Percentiles rank a stretch among this genome's conserved stretches.
These are phyloP conservation scores for Cordia subcordata DNA, from an alignment of 257 asterid species.

Conservation along the genomic window DNA sequence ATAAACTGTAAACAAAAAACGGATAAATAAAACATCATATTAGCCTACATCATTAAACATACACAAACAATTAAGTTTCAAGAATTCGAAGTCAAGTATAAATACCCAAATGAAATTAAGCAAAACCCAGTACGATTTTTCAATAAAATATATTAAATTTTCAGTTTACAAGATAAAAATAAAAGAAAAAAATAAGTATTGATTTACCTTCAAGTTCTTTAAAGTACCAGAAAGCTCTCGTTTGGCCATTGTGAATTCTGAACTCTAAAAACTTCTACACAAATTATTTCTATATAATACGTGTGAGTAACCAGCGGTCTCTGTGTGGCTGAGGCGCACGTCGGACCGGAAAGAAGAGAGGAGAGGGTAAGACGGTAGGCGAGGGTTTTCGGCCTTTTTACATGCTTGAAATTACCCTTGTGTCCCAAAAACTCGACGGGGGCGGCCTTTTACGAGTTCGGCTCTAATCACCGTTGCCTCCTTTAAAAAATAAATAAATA, in stretches of 20 bases:
- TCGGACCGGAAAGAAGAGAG: not conserved
- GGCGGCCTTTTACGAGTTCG: no score
- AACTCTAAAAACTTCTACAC: not conserved
- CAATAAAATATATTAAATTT: not conserved
- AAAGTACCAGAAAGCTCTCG: constrained; percentile 78
- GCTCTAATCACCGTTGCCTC: no score
- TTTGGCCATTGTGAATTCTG: constrained; percentile 60
- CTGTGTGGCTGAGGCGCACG: not conserved
- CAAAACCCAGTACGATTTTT: not conserved
- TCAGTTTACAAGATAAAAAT: not conserved
- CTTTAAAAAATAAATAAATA: no score
- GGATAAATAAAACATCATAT: constrained; percentile 3
- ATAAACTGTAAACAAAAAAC: constrained; percentile 55
- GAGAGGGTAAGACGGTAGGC: not conserved
- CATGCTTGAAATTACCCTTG: no score
- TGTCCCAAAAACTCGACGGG: no score
- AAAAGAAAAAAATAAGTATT: not conserved
- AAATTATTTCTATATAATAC: not conserved
- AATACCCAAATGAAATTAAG: constrained; percentile 7
- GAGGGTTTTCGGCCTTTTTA: not conserved
- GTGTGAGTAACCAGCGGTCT: not conserved
- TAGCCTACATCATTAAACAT: constrained; percentile 5
- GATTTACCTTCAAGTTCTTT: constrained; percentile 79
- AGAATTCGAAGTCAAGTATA: constrained; percentile 3
- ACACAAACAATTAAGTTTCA: constrained; percentile 3